phyloP scores from a whole-genome alignment of 164 flowering plant genomes.

The Houttuynia cordata region DNA sequence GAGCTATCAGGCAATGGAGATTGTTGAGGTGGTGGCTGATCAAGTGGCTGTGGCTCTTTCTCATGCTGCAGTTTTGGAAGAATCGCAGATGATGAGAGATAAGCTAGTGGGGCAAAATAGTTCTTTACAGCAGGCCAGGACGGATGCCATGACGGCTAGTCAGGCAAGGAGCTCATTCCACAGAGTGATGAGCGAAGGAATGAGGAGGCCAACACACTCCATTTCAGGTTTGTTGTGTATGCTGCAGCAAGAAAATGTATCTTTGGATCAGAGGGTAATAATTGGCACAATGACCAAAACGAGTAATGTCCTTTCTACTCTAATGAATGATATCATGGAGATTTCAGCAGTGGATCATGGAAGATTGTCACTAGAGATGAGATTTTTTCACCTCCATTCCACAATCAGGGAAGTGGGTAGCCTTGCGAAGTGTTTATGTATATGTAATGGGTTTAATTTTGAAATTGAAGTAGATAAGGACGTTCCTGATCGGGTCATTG shows the following conservation, averaged over 20 bases:
- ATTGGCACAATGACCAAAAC: slow-evolving; percentile 65
- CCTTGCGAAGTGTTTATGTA: slow-evolving; percentile 65
- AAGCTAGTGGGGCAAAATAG: slow-evolving; percentile 71
- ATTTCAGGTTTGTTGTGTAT: slow-evolving; percentile 76
- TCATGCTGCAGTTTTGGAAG: slow-evolving; percentile 91
- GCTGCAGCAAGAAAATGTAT: slow-evolving; percentile 48
- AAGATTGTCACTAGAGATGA: slow-evolving; percentile 47
- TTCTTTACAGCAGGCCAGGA: slow-evolving; percentile 63
- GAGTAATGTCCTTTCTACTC: slow-evolving; percentile 54
- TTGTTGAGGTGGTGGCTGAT: slow-evolving; percentile 87
- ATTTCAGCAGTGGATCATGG: slow-evolving; percentile 45
- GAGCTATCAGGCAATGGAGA: slow-evolving; percentile 74
- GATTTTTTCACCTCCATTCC: slow-evolving; percentile 47
- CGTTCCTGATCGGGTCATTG: slow-evolving; percentile 55
- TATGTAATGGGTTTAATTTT: slow-evolving; percentile 45
- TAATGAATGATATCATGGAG: slow-evolving; percentile 78
- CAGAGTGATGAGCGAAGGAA: slow-evolving; percentile 79
- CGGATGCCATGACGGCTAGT: slow-evolving; percentile 85
- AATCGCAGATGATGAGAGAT: slow-evolving; percentile 85
- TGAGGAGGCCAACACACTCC: slow-evolving; percentile 90
- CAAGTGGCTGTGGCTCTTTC: slow-evolving; percentile 98
- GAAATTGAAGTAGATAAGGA: slow-evolving; percentile 41
- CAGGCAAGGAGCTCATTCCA: slow-evolving; percentile 78
- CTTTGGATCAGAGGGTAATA: slow-evolving; percentile 36
- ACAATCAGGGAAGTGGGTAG: slow-evolving; percentile 73